phyloP scores from a whole-genome alignment of 345 rosid genomes.

The Corymbia maculata region DNA sequence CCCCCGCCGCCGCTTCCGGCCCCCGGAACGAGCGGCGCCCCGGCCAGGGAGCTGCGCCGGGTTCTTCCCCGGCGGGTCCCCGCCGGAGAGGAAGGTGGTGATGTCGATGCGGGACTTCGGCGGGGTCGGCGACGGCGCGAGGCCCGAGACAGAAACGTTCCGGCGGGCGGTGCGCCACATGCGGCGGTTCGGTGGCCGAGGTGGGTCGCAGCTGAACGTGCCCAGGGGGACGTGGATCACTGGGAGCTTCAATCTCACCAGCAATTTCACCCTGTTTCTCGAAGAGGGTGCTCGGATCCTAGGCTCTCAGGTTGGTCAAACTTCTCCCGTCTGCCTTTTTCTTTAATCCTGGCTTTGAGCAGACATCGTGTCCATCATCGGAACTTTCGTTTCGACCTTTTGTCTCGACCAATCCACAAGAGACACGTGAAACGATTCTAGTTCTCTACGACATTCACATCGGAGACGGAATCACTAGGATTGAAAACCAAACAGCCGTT shows the following conservation, averaged over 20 bases:
- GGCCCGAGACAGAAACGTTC: slow-evolving; percentile 72
- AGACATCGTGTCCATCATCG: neutral
- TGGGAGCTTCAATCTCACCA: slow-evolving; percentile 91
- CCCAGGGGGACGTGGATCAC: slow-evolving; percentile 82
- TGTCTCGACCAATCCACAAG: neutral
- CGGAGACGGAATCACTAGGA: neutral
- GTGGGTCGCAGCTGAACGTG: slow-evolving; percentile 74
- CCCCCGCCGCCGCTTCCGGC: neutral
- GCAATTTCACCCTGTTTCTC: slow-evolving; percentile 85
- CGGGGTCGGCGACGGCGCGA: slow-evolving; percentile 78
- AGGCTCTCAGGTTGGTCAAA: slow-evolving; percentile 67
- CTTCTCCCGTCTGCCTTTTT: neutral
- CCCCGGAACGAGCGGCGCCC: neutral
- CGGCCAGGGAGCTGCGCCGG: slow-evolving; percentile 22
- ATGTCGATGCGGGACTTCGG: slow-evolving; percentile 79
- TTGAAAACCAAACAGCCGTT: neutral
- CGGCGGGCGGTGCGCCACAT: slow-evolving; percentile 52
- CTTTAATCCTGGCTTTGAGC: neutral
- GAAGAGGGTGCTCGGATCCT: slow-evolving; percentile 69
- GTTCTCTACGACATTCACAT: neutral
- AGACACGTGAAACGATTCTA: neutral
- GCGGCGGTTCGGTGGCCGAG: slow-evolving; percentile 26
- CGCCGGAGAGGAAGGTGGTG: slow-evolving; percentile 36
- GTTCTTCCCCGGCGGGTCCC: slow-evolving; percentile 3
- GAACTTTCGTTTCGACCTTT: neutral